These are phyloP conservation scores for Fraxinus floribunda DNA, from an alignment of 305 asterid species.

Conservation along the genomic window DNA sequence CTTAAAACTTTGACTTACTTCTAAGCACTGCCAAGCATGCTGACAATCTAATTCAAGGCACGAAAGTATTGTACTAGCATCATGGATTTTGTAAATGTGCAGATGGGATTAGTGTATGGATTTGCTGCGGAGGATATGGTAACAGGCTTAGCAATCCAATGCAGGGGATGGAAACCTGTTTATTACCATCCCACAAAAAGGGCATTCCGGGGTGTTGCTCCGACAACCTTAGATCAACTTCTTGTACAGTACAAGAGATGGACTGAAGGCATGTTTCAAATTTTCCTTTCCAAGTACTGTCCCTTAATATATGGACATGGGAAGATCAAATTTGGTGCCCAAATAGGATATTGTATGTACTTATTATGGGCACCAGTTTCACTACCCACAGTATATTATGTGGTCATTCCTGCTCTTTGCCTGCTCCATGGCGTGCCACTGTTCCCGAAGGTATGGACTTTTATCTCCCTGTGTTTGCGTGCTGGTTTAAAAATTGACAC, in stretches of 20 bases:
- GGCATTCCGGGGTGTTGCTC: constrained; percentile 66
- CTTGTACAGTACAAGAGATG: constrained; percentile 82
- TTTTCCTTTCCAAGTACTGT: constrained; percentile 69
- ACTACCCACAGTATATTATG: constrained; percentile 54
- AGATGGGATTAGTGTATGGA: constrained; percentile 87
- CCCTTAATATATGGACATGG: constrained; percentile 67
- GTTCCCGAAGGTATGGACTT: constrained; percentile 58
- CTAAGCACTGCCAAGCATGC: neutral
- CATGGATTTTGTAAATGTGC: constrained; percentile 12
- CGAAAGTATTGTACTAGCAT: neutral
- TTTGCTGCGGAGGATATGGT: constrained; percentile 71
- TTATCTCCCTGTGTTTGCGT: neutral
- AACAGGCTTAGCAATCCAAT: constrained; percentile 81
- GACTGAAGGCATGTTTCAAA: constrained; percentile 77
- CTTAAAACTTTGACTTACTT: neutral
- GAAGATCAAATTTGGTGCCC: constrained; percentile 61
- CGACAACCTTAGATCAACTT: constrained; percentile 52
- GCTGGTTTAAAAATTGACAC: neutral
- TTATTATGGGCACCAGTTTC: constrained; percentile 70
- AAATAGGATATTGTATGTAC: constrained; percentile 74
- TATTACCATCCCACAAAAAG: constrained; percentile 54
- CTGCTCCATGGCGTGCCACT: constrained; percentile 48
- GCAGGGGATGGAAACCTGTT: constrained; percentile 83
- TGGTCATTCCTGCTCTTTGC: constrained; percentile 45
- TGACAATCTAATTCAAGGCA: neutral